Percentiles rank a stretch among this genome's conserved stretches.
These are phyloP conservation scores for Fusarium chuoi DNA, from an alignment of 2,329 filamentous ascomycete genomes.

Conservation along the genomic window DNA sequence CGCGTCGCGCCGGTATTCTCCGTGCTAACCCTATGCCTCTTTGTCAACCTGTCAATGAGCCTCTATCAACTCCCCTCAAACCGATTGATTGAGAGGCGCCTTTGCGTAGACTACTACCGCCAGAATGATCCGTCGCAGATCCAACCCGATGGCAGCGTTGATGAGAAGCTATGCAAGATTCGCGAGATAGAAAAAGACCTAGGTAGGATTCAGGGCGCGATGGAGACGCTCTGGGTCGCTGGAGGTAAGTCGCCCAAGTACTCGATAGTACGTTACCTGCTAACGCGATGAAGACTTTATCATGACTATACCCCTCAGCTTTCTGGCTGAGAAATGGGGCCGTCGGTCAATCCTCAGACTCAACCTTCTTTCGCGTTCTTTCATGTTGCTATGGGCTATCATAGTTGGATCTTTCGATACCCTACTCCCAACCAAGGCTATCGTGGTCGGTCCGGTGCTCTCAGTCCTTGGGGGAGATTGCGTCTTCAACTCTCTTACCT, in stretches of 20 bases:
- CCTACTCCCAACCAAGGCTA: slow-evolving; percentile 41
- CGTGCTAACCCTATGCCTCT: slow-evolving; percentile 54
- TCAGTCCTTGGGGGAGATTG: slow-evolving; percentile 62
- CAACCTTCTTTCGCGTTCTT: slow-evolving; percentile 53
- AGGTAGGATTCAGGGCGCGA: slow-evolving; percentile 62
- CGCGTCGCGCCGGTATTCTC: slow-evolving; percentile 13
- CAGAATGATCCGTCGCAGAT: slow-evolving; percentile 49
- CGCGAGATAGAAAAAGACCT: slow-evolving; percentile 61
- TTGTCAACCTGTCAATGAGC: slow-evolving; percentile 59
- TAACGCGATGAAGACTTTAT: slow-evolving; percentile 53
- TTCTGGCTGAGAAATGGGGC: slow-evolving; percentile 57
- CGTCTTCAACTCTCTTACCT: slow-evolving; percentile 61
- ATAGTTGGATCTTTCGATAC: slow-evolving; percentile 33
- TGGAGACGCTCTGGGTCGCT: slow-evolving; percentile 61
- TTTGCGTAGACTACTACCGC: slow-evolving; percentile 63
- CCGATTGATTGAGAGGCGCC: slow-evolving; percentile 57
- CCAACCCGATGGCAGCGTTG: slow-evolving; percentile 52
- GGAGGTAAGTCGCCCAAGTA: slow-evolving; percentile 49
- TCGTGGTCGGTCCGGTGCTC: slow-evolving; percentile 54
- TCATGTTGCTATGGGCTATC: slow-evolving; percentile 42
- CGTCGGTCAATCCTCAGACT: slow-evolving; percentile 54
- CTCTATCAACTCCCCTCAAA: slow-evolving; percentile 61
- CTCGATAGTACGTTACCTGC: accelerated
- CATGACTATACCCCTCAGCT: slow-evolving; percentile 61
- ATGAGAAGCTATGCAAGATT: slow-evolving; percentile 65